These are phyloP conservation scores for Sutorius eximius DNA, from an alignment of 1,284 basidiomycete species.

Conservation along the genomic window DNA sequence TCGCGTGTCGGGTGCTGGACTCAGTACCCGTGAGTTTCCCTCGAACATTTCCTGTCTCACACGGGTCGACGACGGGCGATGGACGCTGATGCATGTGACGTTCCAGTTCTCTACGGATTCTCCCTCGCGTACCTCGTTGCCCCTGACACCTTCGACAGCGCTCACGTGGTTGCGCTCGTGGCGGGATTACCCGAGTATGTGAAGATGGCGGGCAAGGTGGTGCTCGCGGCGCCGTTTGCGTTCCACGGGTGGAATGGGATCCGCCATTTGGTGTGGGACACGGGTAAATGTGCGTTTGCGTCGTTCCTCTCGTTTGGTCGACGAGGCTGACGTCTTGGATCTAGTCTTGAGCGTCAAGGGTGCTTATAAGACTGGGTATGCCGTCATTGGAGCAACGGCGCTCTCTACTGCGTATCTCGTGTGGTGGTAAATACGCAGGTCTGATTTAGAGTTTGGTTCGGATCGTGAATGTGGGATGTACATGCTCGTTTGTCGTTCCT, in stretches of 20 bases:
- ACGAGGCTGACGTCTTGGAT: neutral
- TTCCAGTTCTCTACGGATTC: constrained; percentile 85
- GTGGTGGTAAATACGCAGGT: constrained; percentile 30
- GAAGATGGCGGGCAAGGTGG: constrained; percentile 74
- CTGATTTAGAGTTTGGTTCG: neutral
- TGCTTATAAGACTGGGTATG: constrained; percentile 79
- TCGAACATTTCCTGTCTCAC: neutral
- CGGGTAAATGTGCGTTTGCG: constrained; percentile 74
- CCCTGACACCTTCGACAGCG: constrained; percentile 78
- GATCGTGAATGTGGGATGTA: neutral
- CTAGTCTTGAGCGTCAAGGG: constrained; percentile 80
- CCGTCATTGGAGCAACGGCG: constrained; percentile 80
- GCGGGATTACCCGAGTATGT: constrained; percentile 67
- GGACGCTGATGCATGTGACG: neutral
- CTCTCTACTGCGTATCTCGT: constrained; percentile 69
- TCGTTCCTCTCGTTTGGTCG: neutral
- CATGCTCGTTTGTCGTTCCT: neutral
- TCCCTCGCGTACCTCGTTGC: constrained; percentile 85
- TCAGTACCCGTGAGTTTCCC: constrained; percentile 66
- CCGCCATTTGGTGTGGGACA: constrained; percentile 91
- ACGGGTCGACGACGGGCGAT: too few relatives aligned
- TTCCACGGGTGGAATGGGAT: constrained; percentile 93
- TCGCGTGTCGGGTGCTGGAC: constrained; percentile 78
- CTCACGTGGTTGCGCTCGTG: constrained; percentile 74
- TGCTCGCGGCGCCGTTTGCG: constrained; percentile 82